phyloP scores from a whole-genome alignment of 768 basidiomycete genomes.

The Leccinum subtestaceum region DNA sequence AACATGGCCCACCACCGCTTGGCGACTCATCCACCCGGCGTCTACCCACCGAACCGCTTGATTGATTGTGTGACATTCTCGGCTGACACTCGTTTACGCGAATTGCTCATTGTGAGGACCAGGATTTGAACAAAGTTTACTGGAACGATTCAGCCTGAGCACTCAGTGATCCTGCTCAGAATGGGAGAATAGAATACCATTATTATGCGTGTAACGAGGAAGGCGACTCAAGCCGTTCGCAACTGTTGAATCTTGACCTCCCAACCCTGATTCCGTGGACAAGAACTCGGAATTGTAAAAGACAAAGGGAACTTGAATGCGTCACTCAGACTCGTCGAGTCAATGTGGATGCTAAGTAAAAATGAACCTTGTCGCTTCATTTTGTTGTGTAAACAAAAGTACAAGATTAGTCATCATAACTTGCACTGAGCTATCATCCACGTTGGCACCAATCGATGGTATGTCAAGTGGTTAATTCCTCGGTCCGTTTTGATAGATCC shows the following conservation, averaged over 20 bases:
- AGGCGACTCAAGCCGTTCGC: not conserved
- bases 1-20: not conserved
- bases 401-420: not conserved
- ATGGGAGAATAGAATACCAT: not conserved
- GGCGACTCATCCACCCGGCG: not conserved
- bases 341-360: not conserved
- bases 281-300: not conserved
- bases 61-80: conserved; percentile 1
- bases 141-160: not conserved
- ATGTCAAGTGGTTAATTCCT: not conserved
- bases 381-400: not conserved
- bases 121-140: not conserved
- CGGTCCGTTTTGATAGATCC: not conserved
- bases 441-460: conserved; percentile 16
- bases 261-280: not conserved
- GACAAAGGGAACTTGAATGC: too few relatives aligned
- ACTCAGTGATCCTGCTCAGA: not conserved
- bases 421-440: not conserved
- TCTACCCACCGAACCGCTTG: not conserved
- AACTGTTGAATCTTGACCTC: not conserved
- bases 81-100: not conserved
- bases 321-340: not conserved
- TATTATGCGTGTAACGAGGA: not conserved
- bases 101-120: not conserved
- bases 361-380: not conserved